These are phyloP conservation scores for Vickermania spadyakhi DNA, from an alignment of 208 protist species.

Conservation along the genomic window DNA sequence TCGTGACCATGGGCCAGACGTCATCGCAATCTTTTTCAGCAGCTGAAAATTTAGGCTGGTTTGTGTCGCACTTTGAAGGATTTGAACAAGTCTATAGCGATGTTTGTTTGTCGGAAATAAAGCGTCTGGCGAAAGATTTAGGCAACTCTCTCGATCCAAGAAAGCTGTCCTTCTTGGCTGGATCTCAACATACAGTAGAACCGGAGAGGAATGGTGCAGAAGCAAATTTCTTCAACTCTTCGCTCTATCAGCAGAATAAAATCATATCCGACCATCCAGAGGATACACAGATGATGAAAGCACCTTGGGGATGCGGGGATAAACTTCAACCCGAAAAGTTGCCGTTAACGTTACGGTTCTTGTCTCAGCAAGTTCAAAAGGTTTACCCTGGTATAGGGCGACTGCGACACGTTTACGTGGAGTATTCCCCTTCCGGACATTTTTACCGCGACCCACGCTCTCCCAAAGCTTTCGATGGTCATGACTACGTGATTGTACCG, in stretches of 20 bases:
- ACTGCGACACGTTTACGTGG: slow-evolving; percentile 79
- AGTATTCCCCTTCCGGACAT: slow-evolving; percentile 67
- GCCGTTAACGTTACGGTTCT: slow-evolving; percentile 55
- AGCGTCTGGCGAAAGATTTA: slow-evolving; percentile 2
- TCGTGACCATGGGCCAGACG: too few species aligned
- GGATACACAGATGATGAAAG: slow-evolving; percentile 73
- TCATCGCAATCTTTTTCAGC: too few species aligned
- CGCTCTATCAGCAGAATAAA: slow-evolving; percentile 26
- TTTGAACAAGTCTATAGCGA: neutral
- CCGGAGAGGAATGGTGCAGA: too few species aligned
- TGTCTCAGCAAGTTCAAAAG: slow-evolving; percentile 33
- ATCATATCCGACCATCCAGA: slow-evolving; percentile 79
- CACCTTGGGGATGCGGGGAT: slow-evolving; percentile 78
- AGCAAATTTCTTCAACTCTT: too few species aligned
- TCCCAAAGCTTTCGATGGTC: slow-evolving; percentile 72
- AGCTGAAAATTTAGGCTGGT: neutral
- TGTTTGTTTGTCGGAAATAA: neutral
- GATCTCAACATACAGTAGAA: too few species aligned
- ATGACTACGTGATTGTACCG: slow-evolving; percentile 85
- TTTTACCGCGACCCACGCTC: slow-evolving; percentile 50
- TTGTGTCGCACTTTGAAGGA: neutral
- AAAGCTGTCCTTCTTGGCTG: neutral
- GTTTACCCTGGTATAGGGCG: slow-evolving; percentile 44
- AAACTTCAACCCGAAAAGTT: slow-evolving; percentile 39
- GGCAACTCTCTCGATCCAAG: neutral